These are phyloP conservation scores for Myxozyma melibiosi DNA, from an alignment of 805 yeast species.

Conservation along the genomic window DNA sequence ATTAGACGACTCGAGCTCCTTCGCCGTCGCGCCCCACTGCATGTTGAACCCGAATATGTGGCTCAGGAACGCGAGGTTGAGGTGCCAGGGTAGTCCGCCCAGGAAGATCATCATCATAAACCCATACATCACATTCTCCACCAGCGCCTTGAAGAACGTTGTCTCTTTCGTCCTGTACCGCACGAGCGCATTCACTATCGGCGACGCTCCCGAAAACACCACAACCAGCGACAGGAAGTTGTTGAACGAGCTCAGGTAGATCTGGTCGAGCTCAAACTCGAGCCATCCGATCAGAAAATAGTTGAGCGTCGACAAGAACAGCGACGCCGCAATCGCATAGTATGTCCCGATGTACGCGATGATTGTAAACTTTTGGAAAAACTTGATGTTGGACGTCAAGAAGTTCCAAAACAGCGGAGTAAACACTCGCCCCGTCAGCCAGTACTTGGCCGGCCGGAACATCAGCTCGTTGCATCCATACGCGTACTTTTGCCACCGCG, in stretches of 20 bases:
- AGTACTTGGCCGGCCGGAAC: slow-evolving; percentile 20
- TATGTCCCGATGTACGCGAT: slow-evolving; percentile 29
- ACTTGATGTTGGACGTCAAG: slow-evolving; percentile 19
- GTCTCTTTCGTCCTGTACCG: slow-evolving; percentile 10
- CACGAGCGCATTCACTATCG: slow-evolving; percentile 18
- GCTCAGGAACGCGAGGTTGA: slow-evolving; percentile 19
- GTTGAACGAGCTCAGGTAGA: slow-evolving; percentile 24
- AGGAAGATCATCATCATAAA: slow-evolving; percentile 21
- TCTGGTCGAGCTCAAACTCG: slow-evolving; percentile 15
- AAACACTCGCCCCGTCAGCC: slow-evolving; percentile 15
- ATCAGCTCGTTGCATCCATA: slow-evolving; percentile 27
- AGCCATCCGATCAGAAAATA: slow-evolving; percentile 25
- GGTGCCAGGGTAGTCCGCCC: slow-evolving; percentile 27
- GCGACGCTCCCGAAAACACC: slow-evolving; percentile 23
- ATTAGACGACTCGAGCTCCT: slow-evolving; percentile 25
- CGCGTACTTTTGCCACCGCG: slow-evolving; percentile 31
- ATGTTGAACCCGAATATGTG: slow-evolving; percentile 27
- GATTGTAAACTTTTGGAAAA: slow-evolving; percentile 24
- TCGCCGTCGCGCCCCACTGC: slow-evolving; percentile 32
- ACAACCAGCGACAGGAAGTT: slow-evolving; percentile 11
- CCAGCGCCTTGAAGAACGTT: slow-evolving; percentile 13
- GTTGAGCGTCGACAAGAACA: slow-evolving; percentile 20
- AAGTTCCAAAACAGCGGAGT: slow-evolving; percentile 26
- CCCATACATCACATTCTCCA: slow-evolving; percentile 11
- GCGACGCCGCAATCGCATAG: slow-evolving; percentile 24